Conservation (phyloP, 1,139 yeast species). For the Candida freyschussii region DNA sequence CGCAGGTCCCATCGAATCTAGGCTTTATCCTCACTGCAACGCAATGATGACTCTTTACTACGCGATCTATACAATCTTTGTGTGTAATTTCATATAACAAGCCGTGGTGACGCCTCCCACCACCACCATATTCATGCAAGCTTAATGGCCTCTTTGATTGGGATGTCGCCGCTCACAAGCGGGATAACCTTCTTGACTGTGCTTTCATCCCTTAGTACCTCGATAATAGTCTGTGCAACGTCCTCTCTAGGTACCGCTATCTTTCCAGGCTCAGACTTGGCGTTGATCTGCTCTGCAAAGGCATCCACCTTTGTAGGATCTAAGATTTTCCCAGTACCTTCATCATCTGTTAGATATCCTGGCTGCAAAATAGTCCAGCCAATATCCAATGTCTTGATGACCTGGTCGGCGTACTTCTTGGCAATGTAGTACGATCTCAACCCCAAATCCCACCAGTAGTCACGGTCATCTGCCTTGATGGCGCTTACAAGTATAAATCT, state of each 20-base stretch:
- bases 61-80: too few species aligned
- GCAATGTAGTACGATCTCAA: constrained; percentile 44
- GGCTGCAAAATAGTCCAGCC: constrained; percentile 54
- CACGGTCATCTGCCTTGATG: constrained; percentile 46
- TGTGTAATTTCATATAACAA: too few species aligned
- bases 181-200: constrained; percentile 30
- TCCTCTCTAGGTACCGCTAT: constrained; percentile 30
- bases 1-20: too few species aligned
- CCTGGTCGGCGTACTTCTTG: constrained; percentile 52
- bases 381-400: constrained; percentile 37
- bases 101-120: too few species aligned
- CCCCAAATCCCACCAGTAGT: constrained; percentile 34
- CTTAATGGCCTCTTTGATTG: constrained; percentile 26
- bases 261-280: constrained; percentile 3
- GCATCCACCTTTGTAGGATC: constrained; percentile 16
- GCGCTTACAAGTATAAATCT: constrained; percentile 57
- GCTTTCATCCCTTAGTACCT: constrained; percentile 27
- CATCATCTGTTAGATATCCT: constrained; percentile 37
- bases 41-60: too few species aligned
- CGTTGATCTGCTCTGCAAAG: constrained; percentile 5
- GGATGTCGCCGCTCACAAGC: constrained; percentile 30
- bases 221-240: constrained; percentile 48
- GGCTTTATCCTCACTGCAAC: too few species aligned
- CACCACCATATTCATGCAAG: too few species aligned
- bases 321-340: constrained; percentile 36